These are phyloP conservation scores for Penicillium rolfsii DNA, from an alignment of 2,329 filamentous ascomycete species.

Conservation along the genomic window DNA sequence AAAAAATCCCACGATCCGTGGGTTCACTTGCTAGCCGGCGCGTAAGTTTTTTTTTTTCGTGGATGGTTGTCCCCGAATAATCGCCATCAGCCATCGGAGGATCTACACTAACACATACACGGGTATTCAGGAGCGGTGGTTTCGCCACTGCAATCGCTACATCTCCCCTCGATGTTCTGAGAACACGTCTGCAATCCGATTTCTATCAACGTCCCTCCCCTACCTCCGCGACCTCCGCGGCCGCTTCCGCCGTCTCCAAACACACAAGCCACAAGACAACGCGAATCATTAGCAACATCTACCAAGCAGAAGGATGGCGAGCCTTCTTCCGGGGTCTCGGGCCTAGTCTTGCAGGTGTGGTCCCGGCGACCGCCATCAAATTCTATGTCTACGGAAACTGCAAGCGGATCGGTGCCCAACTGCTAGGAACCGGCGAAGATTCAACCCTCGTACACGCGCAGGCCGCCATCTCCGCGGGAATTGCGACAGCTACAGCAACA, in stretches of 20 bases:
- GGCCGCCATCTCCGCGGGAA: slow-evolving; percentile 41
- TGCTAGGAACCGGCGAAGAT: slow-evolving; percentile 35
- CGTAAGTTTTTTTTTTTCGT: slow-evolving; percentile 30
- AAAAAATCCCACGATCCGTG: slow-evolving; percentile 30
- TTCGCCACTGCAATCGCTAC: slow-evolving; percentile 89
- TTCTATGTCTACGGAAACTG: slow-evolving; percentile 47
- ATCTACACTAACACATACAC: slow-evolving; percentile 6
- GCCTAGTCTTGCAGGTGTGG: slow-evolving; percentile 44
- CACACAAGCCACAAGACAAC: slow-evolving; percentile 35
- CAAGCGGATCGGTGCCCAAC: slow-evolving; percentile 39
- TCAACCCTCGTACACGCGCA: slow-evolving; percentile 39
- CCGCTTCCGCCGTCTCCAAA: slow-evolving; percentile 56
- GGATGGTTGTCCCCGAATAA: not conserved
- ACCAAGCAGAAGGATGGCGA: slow-evolving; percentile 43
- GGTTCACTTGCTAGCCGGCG: slow-evolving; percentile 40
- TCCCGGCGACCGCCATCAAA: slow-evolving; percentile 45
- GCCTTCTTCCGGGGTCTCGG: slow-evolving; percentile 44
- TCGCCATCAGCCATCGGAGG: slow-evolving; percentile 8
- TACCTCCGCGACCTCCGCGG: slow-evolving; percentile 50
- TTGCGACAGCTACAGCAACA: slow-evolving; percentile 42
- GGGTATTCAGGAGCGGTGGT: slow-evolving; percentile 59
- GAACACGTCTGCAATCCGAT: slow-evolving; percentile 93
- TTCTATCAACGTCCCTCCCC: slow-evolving; percentile 72
- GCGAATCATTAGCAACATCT: slow-evolving; percentile 42
- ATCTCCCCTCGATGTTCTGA: slow-evolving; percentile 94